phyloP scores from a whole-genome alignment of 345 rosid genomes.

The Gossypium herbaceum region DNA sequence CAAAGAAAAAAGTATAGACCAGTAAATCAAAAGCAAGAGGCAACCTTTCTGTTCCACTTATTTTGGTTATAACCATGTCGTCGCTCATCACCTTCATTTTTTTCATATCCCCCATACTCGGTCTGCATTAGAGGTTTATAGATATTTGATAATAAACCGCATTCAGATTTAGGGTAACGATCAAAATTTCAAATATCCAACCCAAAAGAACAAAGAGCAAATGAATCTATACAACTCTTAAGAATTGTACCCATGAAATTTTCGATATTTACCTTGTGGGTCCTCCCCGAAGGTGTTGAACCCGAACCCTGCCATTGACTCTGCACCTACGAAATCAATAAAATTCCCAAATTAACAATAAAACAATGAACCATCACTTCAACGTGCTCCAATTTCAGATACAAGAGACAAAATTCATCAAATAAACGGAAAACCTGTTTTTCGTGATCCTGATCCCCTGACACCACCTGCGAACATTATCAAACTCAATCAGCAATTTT shows the following conservation, averaged over 20 bases:
- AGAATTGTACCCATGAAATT: neutral
- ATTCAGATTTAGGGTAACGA: neutral
- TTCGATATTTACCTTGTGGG: constrained; percentile 33
- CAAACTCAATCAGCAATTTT: neutral
- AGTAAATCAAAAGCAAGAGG: neutral
- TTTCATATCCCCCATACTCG: constrained; percentile 24
- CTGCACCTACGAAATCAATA: constrained; percentile 22
- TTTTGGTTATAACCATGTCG: constrained; percentile 25
- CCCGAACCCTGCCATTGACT: constrained; percentile 25
- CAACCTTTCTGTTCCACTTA: constrained; percentile 35
- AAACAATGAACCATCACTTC: neutral
- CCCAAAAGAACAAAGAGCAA: neutral
- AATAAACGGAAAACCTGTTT: constrained; percentile 23
- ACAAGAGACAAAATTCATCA: neutral
- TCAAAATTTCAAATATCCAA: neutral
- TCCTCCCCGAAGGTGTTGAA: constrained; percentile 36
- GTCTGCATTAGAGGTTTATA: constrained; percentile 17
- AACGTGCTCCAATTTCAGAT: neutral
- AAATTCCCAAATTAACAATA: neutral
- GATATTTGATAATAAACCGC: neutral
- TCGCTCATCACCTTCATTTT: constrained; percentile 22
- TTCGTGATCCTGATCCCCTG: constrained; percentile 45
- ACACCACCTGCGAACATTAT: constrained; percentile 56
- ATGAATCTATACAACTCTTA: neutral
- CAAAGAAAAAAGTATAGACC: neutral